Evolutionary conservation across 1,284 basidiomycete genomes (phyloP).

Genomic region (Trichosporon sp.): DNA sequence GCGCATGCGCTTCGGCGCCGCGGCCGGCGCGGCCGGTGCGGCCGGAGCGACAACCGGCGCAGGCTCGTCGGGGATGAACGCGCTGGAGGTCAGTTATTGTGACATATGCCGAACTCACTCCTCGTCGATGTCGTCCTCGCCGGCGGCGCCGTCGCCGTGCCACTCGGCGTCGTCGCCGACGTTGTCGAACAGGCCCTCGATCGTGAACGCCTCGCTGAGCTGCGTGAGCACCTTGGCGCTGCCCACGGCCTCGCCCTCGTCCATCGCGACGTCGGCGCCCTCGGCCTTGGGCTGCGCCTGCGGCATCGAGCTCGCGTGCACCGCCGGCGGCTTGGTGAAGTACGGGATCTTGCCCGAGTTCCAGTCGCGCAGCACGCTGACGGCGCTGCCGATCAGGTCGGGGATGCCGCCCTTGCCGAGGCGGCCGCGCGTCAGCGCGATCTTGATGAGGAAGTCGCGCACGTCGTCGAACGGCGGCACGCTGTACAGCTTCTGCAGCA

Average conservation of each 20-base stretch:
- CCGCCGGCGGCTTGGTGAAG: slow-evolving; percentile 68
- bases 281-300: slow-evolving; percentile 16
- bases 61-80: background rate
- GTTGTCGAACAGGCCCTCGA: slow-evolving; percentile 47
- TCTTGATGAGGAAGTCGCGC: slow-evolving; percentile 84
- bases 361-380: slow-evolving; percentile 88
- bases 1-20: background rate
- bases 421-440: slow-evolving; percentile 79
- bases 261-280: slow-evolving; percentile 37
- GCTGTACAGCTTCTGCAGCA: slow-evolving; percentile 76
- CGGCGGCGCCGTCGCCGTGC: slow-evolving; percentile 36
- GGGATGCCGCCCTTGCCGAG: slow-evolving; percentile 89
- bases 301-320: slow-evolving; percentile 64
- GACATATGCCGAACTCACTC: background rate
- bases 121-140: slow-evolving; percentile 26
- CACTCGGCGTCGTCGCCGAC: slow-evolving; percentile 43
- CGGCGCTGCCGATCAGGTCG: slow-evolving; percentile 75
- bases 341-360: slow-evolving; percentile 94
- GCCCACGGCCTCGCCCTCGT: slow-evolving; percentile 33
- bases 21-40: background rate
- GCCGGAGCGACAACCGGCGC: slow-evolving; percentile 2
- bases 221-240: slow-evolving; percentile 45
- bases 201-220: slow-evolving; percentile 46
- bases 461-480: slow-evolving; percentile 67
- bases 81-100: background rate